Percentiles rank a stretch among this genome's conserved stretches.
phyloP scores from a whole-genome alignment of 345 rosid species.

The Heritiera fomes region DNA sequence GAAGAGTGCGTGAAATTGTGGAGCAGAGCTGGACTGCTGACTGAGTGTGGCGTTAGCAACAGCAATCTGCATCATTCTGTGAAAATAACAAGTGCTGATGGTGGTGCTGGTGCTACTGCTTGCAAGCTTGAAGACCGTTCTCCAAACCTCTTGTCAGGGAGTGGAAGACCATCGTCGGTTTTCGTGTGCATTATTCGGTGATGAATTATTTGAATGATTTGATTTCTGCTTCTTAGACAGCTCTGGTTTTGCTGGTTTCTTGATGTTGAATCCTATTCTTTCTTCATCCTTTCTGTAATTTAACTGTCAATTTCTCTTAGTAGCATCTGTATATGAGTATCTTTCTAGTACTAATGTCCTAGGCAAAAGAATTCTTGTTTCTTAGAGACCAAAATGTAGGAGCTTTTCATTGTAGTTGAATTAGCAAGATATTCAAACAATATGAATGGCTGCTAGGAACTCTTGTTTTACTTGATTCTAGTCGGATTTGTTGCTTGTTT shows the following conservation, averaged over 20 bases:
- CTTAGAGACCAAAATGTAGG: not conserved
- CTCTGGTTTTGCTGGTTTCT: slow-evolving; percentile 15
- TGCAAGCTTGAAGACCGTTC: not conserved
- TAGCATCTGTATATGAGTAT: slow-evolving; percentile 26
- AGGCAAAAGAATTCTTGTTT: not conserved
- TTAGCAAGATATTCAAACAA: slow-evolving; percentile 12
- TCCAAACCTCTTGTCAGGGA: not conserved
- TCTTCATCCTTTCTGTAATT: not conserved
- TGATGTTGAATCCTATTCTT: not conserved
- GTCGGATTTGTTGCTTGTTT: not conserved
- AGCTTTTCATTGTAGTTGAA: not conserved
- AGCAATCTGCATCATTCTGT: slow-evolving; percentile 24
- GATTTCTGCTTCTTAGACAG: slow-evolving; percentile 25
- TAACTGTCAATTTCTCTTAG: slow-evolving; percentile 13
- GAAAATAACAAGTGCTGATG: not conserved
- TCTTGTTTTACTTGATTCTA: slow-evolving; percentile 9
- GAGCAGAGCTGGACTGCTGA: slow-evolving; percentile 87
- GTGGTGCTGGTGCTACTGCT: not conserved
- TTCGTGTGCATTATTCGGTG: slow-evolving; percentile 21
- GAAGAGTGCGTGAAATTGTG: slow-evolving; percentile 70
- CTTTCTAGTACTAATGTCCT: not conserved
- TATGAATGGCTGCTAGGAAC: slow-evolving; percentile 2
- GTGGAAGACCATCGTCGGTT: slow-evolving; percentile 19
- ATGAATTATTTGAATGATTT: slow-evolving; percentile 26
- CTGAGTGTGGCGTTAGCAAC: slow-evolving; percentile 24